phyloP scores from a whole-genome alignment of 2,329 filamentous ascomycete genomes.

The Exophiala sp. region DNA sequence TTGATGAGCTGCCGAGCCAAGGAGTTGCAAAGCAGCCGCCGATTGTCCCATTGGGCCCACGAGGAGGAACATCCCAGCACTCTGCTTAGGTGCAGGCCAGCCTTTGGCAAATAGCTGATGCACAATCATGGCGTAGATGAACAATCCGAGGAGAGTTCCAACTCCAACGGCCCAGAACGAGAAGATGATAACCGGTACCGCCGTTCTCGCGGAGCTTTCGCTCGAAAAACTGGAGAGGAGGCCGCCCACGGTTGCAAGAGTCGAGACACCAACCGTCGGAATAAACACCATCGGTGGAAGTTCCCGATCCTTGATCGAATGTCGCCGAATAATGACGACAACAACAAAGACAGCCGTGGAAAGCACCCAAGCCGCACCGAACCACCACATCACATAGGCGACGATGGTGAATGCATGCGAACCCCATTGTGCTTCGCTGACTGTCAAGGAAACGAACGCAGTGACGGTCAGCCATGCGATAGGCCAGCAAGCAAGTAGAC shows the following conservation, averaged over 20 bases:
- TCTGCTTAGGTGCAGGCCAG: constrained; percentile 28
- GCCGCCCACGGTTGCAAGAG: constrained; percentile 21
- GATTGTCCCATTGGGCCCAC: constrained; percentile 39
- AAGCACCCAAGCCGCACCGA: constrained; percentile 30
- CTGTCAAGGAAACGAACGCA: constrained; percentile 39
- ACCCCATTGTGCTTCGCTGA: constrained; percentile 53
- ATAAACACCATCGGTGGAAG: constrained; percentile 36
- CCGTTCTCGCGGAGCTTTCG: constrained; percentile 31
- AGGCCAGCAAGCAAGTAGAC: constrained; percentile 38
- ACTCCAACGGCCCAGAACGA: constrained; percentile 41
- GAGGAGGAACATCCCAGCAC: constrained; percentile 38
- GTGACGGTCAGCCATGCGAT: constrained; percentile 33
- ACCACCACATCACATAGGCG: constrained; percentile 43
- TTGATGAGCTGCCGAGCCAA: constrained; percentile 34
- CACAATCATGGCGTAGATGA: constrained; percentile 33
- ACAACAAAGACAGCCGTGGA: constrained; percentile 33
- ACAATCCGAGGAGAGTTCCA: constrained; percentile 31
- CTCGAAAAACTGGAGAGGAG: constrained; percentile 10
- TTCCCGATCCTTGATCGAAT: constrained; percentile 36
- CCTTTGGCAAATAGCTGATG: constrained; percentile 22
- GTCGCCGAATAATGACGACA: constrained; percentile 33
- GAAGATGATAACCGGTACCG: constrained; percentile 39
- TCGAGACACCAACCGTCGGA: constrained; percentile 22
- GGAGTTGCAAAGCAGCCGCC: constrained; percentile 36
- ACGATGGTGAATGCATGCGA: constrained; percentile 30